Evolutionary conservation across 192 early-diverging fungal species (phyloP), one percentile per base, ranked within the genome.

Genomic region (Powellomyces hirtus): DNA sequence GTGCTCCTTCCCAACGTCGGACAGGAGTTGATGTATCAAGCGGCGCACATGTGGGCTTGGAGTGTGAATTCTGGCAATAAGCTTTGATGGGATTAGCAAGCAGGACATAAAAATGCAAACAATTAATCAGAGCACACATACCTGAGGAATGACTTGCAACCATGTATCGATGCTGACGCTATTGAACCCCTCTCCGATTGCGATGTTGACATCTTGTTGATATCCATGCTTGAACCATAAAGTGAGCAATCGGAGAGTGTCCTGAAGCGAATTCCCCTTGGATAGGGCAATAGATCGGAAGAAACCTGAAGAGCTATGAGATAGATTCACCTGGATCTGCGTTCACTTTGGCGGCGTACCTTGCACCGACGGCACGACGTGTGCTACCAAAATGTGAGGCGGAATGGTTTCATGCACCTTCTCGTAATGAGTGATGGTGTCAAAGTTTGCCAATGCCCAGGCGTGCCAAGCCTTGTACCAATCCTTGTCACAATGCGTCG

Each of bases 381-480:
- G 86, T 4, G 71, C 49, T 4, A 70, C 84, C 74, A 74, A 80
- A 68, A 46, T 86, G 71, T 70, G 76, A 53, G 68, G 74, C 49
- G 77, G 61, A 50, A 84, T 71, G 22, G 62, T 71, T 4, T 83
- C 82, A 51, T 84, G 74, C 8, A 77, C 69, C 72, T 90, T 84
- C 46, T 90, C 88, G 66, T 90, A 84, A 68, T 89, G 86, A 5
- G 84, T 83, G 62, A 95, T 84, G 31, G 89, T 91, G 68, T 98
- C 93, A 71, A 92, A 91, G 71, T 96, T 96, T 30, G 90, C 87
- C 18, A 96, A 74, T n/a, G 94, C 96, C 90, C 94, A 96, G 16
- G 92, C 86, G 67, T 98, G 96, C 95, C 95, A 98, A 18, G 94
- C 95, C 62, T 85, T 97, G 81, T 98, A 97, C 91, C 93, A 97